Evolutionary conservation across 352 stramenopile genomes (phyloP).

Genomic region (Phytophthora citricola): DNA sequence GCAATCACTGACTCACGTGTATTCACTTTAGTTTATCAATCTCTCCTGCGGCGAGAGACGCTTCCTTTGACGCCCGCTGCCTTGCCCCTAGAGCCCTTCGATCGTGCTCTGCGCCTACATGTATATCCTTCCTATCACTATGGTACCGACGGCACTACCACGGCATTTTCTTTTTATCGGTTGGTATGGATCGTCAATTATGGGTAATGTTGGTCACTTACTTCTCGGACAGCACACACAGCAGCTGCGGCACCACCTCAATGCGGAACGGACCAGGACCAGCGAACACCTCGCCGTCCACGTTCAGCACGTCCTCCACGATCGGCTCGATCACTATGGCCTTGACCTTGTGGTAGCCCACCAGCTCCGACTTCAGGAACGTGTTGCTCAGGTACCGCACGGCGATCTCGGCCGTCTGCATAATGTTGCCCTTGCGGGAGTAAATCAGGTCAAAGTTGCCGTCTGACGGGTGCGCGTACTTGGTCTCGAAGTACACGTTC

Average conservation of each 20-base stretch:
- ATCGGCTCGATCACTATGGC: slow-evolving; percentile 76
- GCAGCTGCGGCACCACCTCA: slow-evolving; percentile 72
- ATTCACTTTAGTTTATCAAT: slow-evolving; percentile 23
- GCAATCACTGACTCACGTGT: slow-evolving; percentile 26
- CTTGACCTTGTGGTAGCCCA: slow-evolving; percentile 84
- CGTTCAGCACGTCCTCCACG: slow-evolving; percentile 70
- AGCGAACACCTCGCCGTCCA: slow-evolving; percentile 77
- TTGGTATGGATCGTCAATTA: slow-evolving; percentile 33
- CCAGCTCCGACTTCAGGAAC: slow-evolving; percentile 63
- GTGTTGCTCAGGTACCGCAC: slow-evolving; percentile 62
- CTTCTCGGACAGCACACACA: slow-evolving; percentile 83
- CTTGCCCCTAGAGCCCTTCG: slow-evolving; percentile 26
- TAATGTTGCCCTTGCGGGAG: slow-evolving; percentile 56
- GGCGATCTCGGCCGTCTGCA: slow-evolving; percentile 55
- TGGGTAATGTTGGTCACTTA: slow-evolving; percentile 41
- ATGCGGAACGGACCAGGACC: slow-evolving; percentile 72
- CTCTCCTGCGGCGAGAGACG: slow-evolving; percentile 9
- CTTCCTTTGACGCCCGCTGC: slow-evolving; percentile 23
- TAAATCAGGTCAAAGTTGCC: slow-evolving; percentile 85
- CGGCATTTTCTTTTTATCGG: slow-evolving; percentile 22
- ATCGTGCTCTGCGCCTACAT: slow-evolving; percentile 25
- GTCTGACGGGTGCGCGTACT: slow-evolving; percentile 81
- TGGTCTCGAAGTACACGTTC: slow-evolving; percentile 85
- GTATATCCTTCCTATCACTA: slow-evolving; percentile 11
- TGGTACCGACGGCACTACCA: slow-evolving; percentile 25